Percentiles rank a stretch among this genome's conserved stretches.
These are phyloP conservation scores for Cenchrus purpureus DNA, from an alignment of 176 grass and related monocot species.

Conservation along the genomic window DNA sequence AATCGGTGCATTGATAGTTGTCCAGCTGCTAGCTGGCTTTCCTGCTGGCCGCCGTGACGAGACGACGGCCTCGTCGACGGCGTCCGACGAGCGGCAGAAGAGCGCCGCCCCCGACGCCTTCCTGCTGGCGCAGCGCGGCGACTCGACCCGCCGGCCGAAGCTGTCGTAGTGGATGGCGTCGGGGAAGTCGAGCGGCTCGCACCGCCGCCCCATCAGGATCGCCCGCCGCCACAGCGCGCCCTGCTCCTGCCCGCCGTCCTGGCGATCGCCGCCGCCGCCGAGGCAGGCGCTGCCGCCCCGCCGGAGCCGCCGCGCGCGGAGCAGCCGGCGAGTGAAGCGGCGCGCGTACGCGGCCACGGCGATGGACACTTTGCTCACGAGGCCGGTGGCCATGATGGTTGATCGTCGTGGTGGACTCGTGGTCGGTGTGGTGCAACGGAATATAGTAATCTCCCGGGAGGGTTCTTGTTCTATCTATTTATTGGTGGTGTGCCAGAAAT, in stretches of 20 bases:
- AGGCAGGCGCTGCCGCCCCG: neutral
- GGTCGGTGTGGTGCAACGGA: neutral
- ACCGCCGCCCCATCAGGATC: conserved; percentile 68
- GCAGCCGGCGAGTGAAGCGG: conserved; percentile 44
- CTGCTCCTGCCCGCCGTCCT: neutral
- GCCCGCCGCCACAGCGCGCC: conserved; percentile 52
- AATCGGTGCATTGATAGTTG: neutral
- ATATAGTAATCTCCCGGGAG: neutral
- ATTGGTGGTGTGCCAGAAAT: neutral
- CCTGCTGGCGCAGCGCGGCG: conserved; percentile 22
- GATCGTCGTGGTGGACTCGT: neutral
- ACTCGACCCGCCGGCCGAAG: conserved; percentile 42
- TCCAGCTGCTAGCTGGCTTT: neutral
- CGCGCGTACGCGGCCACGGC: conserved; percentile 28
- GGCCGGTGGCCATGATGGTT: conserved; percentile 38
- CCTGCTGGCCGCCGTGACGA: neutral
- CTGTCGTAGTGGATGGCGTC: conserved; percentile 65
- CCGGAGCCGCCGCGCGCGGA: conserved; percentile 27
- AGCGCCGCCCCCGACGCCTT: neutral
- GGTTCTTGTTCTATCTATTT: neutral
- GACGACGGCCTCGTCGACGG: conserved; percentile 8
- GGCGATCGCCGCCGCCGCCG: neutral
- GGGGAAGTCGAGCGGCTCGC: conserved; percentile 57
- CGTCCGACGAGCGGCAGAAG: conserved; percentile 45
- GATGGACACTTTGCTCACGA: conserved; percentile 42